These are phyloP conservation scores for Inga oerstediana DNA, from an alignment of 306 rosid species.

Conservation along the genomic window DNA sequence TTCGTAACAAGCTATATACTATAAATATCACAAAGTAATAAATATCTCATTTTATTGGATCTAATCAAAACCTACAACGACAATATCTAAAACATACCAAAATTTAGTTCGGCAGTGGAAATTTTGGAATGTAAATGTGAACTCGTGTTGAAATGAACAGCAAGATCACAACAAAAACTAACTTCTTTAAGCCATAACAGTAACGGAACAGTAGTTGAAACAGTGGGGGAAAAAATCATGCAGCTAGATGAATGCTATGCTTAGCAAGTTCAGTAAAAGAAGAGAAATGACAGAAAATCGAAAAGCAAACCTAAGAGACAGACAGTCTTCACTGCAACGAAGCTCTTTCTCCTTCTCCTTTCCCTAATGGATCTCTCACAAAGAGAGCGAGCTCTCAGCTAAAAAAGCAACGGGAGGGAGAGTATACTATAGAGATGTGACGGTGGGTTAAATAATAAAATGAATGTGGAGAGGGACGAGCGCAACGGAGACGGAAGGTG, in stretches of 20 bases:
- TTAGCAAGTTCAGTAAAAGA: background rate
- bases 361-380: constrained; percentile 26
- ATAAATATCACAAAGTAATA: background rate
- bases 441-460: background rate
- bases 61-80: constrained; percentile 37
- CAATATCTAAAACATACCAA: background rate
- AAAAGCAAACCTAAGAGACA: constrained; percentile 12
- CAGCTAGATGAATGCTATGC: background rate
- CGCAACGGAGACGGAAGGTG: constrained; percentile 14
- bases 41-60: constrained; percentile 25
- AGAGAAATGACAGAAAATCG: background rate
- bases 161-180: constrained; percentile 24
- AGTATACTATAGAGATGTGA: background rate
- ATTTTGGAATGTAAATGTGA: constrained; percentile 17
- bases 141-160: background rate
- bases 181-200: constrained; percentile 7
- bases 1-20: background rate
- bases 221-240: background rate
- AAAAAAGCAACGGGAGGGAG: background rate
- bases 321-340: background rate
- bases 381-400: background rate
- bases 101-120: constrained; percentile 19
- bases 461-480: background rate
- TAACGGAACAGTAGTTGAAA: background rate
- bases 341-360: background rate